These are phyloP conservation scores for Cutaneotrichosporon mucoides DNA, from an alignment of 1,284 basidiomycete genomes.

Conservation along the genomic window DNA sequence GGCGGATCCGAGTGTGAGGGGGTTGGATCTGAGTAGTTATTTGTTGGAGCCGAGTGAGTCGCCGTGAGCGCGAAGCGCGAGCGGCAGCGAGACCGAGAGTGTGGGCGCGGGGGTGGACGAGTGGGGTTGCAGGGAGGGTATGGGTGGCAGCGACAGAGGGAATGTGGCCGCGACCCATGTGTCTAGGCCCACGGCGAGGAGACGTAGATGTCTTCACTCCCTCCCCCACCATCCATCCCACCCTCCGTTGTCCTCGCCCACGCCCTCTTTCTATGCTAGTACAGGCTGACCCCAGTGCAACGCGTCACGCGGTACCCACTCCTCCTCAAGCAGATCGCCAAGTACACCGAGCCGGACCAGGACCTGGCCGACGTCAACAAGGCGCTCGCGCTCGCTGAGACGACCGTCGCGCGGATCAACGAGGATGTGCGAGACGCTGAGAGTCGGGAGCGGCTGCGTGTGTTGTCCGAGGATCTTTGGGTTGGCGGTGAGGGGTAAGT, in stretches of 20 bases:
- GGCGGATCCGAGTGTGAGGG: constrained; percentile 65
- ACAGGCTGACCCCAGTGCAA: constrained; percentile 65
- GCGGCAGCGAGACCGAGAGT: too few species aligned
- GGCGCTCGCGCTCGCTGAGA: constrained; percentile 65
- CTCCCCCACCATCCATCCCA: too few species aligned
- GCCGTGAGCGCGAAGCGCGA: too few species aligned
- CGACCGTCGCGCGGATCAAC: constrained; percentile 74
- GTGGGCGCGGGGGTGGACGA: too few species aligned
- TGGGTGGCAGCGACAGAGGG: too few species aligned
- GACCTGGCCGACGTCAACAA: constrained; percentile 57
- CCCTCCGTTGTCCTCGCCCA: too few species aligned
- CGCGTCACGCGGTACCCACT: constrained; percentile 88
- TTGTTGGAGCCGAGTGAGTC: constrained; percentile 81
- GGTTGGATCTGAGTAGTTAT: constrained; percentile 84
- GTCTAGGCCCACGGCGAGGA: too few species aligned
- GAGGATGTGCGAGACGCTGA: constrained; percentile 85
- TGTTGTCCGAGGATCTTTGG: constrained; percentile 74
- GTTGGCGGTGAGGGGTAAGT: constrained; percentile 70
- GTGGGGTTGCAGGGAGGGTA: too few species aligned
- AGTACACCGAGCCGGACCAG: constrained; percentile 64
- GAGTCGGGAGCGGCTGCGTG: constrained; percentile 64
- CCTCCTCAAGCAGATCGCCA: constrained; percentile 73
- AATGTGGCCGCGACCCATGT: too few species aligned
- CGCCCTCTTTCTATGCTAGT: too few species aligned
- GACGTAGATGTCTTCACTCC: too few species aligned